Conservation (phyloP, 2,329 filamentous ascomycete genomes). For the Calonectria fujianensis region DNA sequence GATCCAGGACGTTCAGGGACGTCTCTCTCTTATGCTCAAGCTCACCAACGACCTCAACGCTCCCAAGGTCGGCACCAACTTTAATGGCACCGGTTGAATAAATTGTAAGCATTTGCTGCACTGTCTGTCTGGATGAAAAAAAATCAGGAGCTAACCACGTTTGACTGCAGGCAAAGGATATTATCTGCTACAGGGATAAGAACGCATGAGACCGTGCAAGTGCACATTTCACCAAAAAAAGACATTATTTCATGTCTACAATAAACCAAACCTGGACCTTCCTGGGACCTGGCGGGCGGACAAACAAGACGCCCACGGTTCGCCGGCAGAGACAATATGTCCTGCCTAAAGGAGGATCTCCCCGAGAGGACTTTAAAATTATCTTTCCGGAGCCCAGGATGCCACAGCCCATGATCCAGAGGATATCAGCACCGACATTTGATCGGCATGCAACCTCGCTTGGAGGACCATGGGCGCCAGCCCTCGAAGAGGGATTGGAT, state of each 20-base stretch:
- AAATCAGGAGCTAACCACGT: slow-evolving; percentile 35
- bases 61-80: slow-evolving; percentile 51
- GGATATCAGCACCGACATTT: slow-evolving; percentile 43
- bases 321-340: slow-evolving; percentile 46
- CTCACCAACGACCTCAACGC: slow-evolving; percentile 62
- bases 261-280: slow-evolving; percentile 52
- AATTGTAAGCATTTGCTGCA: slow-evolving; percentile 47
- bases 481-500: slow-evolving; percentile 38
- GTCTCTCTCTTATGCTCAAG: slow-evolving; percentile 71
- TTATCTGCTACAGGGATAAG: slow-evolving; percentile 53
- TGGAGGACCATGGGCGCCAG: slow-evolving; percentile 42
- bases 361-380: slow-evolving; percentile 45
- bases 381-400: slow-evolving; percentile 48
- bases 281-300: slow-evolving; percentile 44
- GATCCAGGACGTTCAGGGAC: slow-evolving; percentile 70
- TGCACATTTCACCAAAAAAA: slow-evolving; percentile 44
- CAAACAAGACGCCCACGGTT: slow-evolving; percentile 46
- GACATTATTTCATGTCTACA: slow-evolving; percentile 47
- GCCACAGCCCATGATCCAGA: slow-evolving; percentile 43
- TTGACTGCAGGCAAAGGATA: slow-evolving; percentile 40
- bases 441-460: slow-evolving; percentile 37
- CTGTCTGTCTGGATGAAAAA: too few relatives aligned
- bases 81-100: slow-evolving; percentile 58
- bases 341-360: slow-evolving; percentile 43
- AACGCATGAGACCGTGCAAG: slow-evolving; percentile 50